These are phyloP conservation scores for Ogataea nakhonphanomensis DNA, from an alignment of 805 yeast species.

Conservation along the genomic window DNA sequence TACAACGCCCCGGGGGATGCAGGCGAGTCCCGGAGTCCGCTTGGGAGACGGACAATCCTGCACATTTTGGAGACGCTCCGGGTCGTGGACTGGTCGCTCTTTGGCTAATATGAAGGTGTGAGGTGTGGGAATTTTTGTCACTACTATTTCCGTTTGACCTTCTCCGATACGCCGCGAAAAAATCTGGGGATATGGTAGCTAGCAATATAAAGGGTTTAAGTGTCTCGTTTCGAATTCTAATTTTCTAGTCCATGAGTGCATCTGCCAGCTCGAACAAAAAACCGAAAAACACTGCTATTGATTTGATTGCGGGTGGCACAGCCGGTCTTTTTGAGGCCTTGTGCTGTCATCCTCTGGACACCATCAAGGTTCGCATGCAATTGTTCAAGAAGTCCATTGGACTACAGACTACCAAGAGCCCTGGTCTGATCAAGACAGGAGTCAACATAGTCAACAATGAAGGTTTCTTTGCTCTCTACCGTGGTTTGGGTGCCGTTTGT, in stretches of 20 bases:
- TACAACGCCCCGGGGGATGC: constrained; percentile 53
- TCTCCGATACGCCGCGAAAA: constrained; percentile 20
- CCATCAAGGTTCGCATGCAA: constrained; percentile 97
- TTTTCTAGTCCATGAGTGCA: constrained; percentile 17
- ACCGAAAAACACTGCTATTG: constrained; percentile 48
- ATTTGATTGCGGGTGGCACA: constrained; percentile 88
- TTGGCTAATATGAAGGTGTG: constrained; percentile 28
- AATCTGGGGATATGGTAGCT: constrained; percentile 13
- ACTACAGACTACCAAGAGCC: constrained; percentile 51
- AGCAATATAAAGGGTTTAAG: constrained; percentile 7
- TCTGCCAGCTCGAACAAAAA: constrained; percentile 23
- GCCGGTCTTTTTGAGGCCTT: constrained; percentile 98
- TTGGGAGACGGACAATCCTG: constrained; percentile 26
- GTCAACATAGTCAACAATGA: constrained; percentile 72
- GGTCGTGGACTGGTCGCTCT: constrained; percentile 47
- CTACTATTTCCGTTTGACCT: constrained; percentile 14
- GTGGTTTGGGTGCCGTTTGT: constrained; percentile 95
- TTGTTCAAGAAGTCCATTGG: constrained; percentile 68
- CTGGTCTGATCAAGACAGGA: constrained; percentile 86
- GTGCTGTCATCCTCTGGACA: constrained; percentile 96
- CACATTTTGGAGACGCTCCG: constrained; percentile 29
- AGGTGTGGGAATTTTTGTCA: constrained; percentile 1
- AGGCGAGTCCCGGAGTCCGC: constrained; percentile 31
- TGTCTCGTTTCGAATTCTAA: neutral
- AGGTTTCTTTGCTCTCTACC: constrained; percentile 81